Base-by-base conservation (phyloP, 176 grass and related monocot genomes). In the Lolium perenne region DNA sequence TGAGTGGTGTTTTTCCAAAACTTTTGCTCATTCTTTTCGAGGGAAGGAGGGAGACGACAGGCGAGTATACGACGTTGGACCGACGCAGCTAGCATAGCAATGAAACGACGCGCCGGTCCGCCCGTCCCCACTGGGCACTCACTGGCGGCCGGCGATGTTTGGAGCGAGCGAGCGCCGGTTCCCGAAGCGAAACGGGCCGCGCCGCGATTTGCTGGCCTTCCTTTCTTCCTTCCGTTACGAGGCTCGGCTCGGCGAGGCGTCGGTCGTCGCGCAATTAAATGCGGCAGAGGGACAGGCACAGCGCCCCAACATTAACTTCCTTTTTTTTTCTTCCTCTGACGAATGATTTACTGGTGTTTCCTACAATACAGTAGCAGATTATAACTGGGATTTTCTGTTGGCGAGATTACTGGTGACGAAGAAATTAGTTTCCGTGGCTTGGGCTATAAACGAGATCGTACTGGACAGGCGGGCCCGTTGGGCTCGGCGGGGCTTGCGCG, bases 171-270 rank as follows among this genome's bases (percentile, higher is more conserved):
- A 23, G 76, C 48, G 87, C 69, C 71, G 26, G 79, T 81, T 85
- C 71, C 77, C 64, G 80, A 87, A 82, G 72, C 83, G 83, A 57
- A 64, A 8, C 81, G 84, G 71, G 70, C 88, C 32, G 32, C 32
- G 32, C 32, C 90, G 88, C 84, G 90, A 87, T 95, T 92, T 84
- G 68, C 89, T 93, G 83, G 5, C 21, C 35, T 32, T 2, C 4
- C 5, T 13, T 23, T 1, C n/a, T 22, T 5, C 4, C 11, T 13
- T 80, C 54, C 83, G 80, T 59, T 76, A 78, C 76, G 71, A 87
- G 46, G 32, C 32, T 35, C 32, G 46, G 32, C 32, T 35, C 32
- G 32, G 32, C 32, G 32, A 2, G 32, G 54, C 84, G 51, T 84
- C 82, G 66, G 79, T 41, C 70, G 64, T 74, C 74, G 86, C 25